Evolutionary conservation across 768 basidiomycete genomes (phyloP).

Genomic region (Tremella fuciformis): DNA sequence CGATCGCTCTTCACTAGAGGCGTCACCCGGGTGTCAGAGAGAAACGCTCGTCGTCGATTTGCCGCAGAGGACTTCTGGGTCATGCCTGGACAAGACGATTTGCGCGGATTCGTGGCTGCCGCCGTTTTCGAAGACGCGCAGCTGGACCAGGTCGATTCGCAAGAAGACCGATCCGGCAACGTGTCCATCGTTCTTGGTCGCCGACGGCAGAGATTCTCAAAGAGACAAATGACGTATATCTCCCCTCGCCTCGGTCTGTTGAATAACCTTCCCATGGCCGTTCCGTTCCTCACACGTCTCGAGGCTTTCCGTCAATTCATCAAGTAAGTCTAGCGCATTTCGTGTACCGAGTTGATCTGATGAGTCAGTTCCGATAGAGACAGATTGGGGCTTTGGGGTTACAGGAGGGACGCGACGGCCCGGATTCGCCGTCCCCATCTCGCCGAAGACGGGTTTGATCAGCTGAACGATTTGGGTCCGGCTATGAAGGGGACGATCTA

Average conservation of each 20-base stretch:
- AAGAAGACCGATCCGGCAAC: constrained; percentile 8
- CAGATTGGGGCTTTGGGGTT: constrained; percentile 43
- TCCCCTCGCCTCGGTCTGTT: constrained; percentile 84
- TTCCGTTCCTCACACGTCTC: constrained; percentile 89
- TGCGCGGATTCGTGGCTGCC: constrained; percentile 75
- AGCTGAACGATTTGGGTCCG: constrained; percentile 63
- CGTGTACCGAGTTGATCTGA: too few relatives aligned
- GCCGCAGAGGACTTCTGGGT: constrained; percentile 83
- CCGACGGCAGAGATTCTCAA: constrained; percentile 54
- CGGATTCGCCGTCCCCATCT: constrained; percentile 69
- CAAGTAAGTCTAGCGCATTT: constrained; percentile 30
- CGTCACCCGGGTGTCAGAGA: constrained; percentile 73
- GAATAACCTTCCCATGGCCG: constrained; percentile 92
- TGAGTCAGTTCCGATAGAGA: constrained; percentile 57
- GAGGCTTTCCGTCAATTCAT: constrained; percentile 84
- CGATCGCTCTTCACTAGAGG: constrained; percentile 74
- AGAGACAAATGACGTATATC: constrained; percentile 69
- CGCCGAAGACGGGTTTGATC: constrained; percentile 87
- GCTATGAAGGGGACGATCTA: constrained; percentile 77
- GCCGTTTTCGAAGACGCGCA: constrained; percentile 52
- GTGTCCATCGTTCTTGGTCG: constrained; percentile 27
- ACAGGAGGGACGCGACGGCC: constrained; percentile 54
- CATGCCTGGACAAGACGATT: constrained; percentile 60
- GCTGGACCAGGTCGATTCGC: constrained; percentile 20
- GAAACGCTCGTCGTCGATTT: constrained; percentile 84